Base-by-base conservation (phyloP, 148 eudicot genomes). In the Rhododendron griersonianum region DNA sequence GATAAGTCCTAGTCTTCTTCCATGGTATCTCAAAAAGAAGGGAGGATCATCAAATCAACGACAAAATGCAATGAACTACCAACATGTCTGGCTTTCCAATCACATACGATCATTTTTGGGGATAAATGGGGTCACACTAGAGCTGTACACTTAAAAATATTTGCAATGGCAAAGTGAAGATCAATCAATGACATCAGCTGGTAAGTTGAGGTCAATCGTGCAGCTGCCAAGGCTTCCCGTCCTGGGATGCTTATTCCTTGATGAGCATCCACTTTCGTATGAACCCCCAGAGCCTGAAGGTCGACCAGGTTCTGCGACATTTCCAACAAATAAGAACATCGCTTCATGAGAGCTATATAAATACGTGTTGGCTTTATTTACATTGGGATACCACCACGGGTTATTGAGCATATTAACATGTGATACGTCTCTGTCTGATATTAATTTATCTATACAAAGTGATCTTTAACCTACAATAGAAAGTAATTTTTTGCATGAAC, bases 191-290 rank as follows among this genome's bases (percentile, higher is more conserved):
- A 86, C 81, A 67, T 88, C 89, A 2, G 93, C 90, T 67, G 93
- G 93, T 44, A 89, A 86, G 84, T 91, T 91, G 75, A 91, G 91
- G 88, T 91, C 93, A 59, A 91, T 51, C 39, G 84, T 16, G 44
- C 87, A 86, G 37, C 77, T 86, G 41, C 82, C 76, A 35, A 85
- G 69, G 13, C 86, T 83, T 3, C 35, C 90, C 76, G 47, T 81
- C 85, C 89, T 89, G 48, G 93, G 82, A 37, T 90, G 90, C 90
- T 71, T 69, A 69, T 88, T 91, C 67, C 86, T 55, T 8, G 91
- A 75, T 71, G 85, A 81, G 73, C 79, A 87, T 33, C 73, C 85
- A 80, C 84, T 85, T 79, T 88, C 88, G 41, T 86, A 88, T n/a
- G 86, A 91, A 83, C 86, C 88, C 41, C 87, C 89, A 21, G 91